Base-by-base conservation (phyloP, 2,329 filamentous ascomycete species). In the Zalaria obscura region DNA sequence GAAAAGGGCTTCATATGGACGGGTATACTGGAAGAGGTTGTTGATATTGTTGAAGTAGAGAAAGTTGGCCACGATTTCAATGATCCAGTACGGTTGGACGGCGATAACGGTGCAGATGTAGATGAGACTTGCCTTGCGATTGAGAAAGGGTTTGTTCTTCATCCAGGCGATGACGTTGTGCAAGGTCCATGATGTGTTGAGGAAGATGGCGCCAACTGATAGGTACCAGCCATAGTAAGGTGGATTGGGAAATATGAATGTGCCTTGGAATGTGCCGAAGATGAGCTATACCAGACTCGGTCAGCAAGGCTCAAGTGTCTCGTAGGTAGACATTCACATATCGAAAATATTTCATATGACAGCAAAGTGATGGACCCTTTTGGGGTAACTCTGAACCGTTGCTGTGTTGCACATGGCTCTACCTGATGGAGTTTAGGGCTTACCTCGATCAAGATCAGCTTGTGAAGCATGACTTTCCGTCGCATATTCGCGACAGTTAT, bases 101-200 rank as follows among this genome's bases (percentile, higher is more conserved):
- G 77, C 58, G 7, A 74, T 58, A 35, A 80, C 66, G 0, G 72
- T 78, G 35, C 63, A 61, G 39, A 80, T 75, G 51, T 78, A 80
- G 42, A 78, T 55, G n/a, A 61, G 51, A 29, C 66, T 73, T 27
- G 68, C 64, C 7, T 60, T 57, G 26, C 56, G 62, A 1, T 62
- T 64, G 4, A 78, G 59, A 50, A 78, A 78, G 0, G 75, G 75
- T 39, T 66, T 68, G 45, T 72, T 75, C 55, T 79, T 79, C 57
- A 81, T 70, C 77, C 76, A 81, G 1, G 76, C 69, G 45, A 81
- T 75, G 45, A 80, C 65, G 47, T 80, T 81, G 55, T 81, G 77
- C 5, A 81, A 57, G 8, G 65, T 68, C 73, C 75, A 80, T 3
- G 73, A 78, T n/a, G 68, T 60, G 47, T 78, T 77, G 25, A 81